Conservation (phyloP, 106 monocot genomes). For the Agapanthus africanus region DNA sequence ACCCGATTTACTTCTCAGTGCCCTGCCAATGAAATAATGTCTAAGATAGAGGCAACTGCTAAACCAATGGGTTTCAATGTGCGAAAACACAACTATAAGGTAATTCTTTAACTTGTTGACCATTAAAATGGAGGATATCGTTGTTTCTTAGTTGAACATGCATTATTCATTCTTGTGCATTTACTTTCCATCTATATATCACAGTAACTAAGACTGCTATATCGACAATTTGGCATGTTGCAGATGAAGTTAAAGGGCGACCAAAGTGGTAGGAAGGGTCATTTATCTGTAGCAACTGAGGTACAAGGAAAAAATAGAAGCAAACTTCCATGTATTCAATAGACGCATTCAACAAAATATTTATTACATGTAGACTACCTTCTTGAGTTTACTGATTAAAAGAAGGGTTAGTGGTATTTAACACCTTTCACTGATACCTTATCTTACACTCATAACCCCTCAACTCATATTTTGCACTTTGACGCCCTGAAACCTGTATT, state of each 20-base stretch:
- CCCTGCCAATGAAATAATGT: conserved; percentile 81
- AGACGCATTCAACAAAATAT: no score
- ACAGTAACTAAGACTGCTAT: not conserved
- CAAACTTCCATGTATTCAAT: not conserved
- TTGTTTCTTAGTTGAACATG: not conserved
- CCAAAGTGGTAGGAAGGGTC: conserved; percentile 77
- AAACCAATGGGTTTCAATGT: conserved; percentile 93
- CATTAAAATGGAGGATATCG: not conserved
- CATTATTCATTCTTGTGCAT: not conserved
- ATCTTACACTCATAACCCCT: no score
- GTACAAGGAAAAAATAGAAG: conserved; percentile 21
- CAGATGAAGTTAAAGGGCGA: conserved; percentile 87
- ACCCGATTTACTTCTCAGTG: conserved; percentile 67
- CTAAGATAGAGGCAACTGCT: conserved; percentile 81
- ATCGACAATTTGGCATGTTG: conserved; percentile 7
- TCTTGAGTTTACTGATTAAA: no score
- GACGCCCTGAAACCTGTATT: no score
- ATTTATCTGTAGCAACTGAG: conserved; percentile 90
- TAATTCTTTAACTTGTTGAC: conserved; percentile 16
- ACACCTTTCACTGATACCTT: no score
- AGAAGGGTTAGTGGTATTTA: no score
- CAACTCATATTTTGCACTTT: no score
- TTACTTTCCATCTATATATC: not conserved
- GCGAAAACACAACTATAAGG: conserved; percentile 78
- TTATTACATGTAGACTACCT: no score